Conservation (phyloP, 257 asterid genomes). For the Mitragyna speciosa region DNA sequence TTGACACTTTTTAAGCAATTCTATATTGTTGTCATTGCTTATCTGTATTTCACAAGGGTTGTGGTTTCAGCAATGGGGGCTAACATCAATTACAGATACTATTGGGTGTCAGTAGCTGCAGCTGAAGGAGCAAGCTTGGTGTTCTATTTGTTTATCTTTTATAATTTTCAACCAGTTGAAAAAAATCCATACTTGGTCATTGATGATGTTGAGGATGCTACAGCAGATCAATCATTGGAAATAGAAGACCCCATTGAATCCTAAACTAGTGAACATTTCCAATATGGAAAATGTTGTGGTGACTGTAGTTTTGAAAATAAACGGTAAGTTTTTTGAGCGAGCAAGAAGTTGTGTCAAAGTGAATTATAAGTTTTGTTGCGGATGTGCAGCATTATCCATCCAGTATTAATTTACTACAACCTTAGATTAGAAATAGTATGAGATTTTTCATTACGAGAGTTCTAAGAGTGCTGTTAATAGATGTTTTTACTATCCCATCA, state of each 20-base stretch:
- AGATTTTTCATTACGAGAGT: too few species aligned
- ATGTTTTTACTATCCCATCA: too few species aligned
- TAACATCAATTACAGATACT: constrained; percentile 18
- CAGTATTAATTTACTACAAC: too few species aligned
- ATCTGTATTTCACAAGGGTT: constrained; percentile 41
- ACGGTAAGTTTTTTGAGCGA: too few species aligned
- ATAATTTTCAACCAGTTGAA: constrained; percentile 34
- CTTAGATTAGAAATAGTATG: too few species aligned
- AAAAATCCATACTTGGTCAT: constrained; percentile 30
- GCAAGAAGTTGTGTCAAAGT: too few species aligned
- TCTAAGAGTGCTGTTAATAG: too few species aligned
- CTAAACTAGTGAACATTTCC: not conserved
- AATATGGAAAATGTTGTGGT: too few species aligned
- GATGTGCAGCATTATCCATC: too few species aligned
- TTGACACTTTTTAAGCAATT: constrained; percentile 36
- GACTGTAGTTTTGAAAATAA: too few species aligned
- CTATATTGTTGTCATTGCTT: constrained; percentile 33
- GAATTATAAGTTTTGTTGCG: too few species aligned
- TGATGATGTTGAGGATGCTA: constrained; percentile 10
- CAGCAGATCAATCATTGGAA: constrained; percentile 5
- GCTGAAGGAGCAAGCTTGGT: constrained; percentile 35
- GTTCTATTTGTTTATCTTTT: constrained; percentile 35
- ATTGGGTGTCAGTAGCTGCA: constrained; percentile 34
- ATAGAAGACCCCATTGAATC: not conserved
- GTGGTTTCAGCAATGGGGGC: constrained; percentile 28